phyloP scores from a whole-genome alignment of 225 moss, liverwort and hornwort species.

The Climacium dendroides region DNA sequence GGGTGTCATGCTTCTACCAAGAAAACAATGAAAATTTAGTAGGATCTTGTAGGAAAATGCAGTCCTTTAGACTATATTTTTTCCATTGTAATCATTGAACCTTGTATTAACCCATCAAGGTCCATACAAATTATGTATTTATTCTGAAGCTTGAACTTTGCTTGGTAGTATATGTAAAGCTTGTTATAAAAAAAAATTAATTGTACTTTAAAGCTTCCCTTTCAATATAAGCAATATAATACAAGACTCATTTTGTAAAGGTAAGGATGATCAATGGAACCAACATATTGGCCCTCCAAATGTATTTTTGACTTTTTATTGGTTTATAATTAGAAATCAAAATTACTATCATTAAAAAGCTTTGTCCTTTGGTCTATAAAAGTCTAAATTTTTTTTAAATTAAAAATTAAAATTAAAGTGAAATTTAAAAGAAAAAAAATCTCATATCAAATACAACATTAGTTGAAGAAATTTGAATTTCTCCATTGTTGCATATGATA shows the following conservation, averaged over 20 bases:
- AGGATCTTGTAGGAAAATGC: accelerated
- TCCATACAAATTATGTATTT: background rate
- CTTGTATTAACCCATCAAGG: accelerated
- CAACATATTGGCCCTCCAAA: accelerated
- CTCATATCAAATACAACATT: background rate
- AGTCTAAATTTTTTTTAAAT: no score
- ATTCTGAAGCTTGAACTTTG: background rate
- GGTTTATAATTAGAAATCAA: background rate
- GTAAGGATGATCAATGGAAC: background rate
- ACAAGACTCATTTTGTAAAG: background rate
- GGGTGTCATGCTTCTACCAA: accelerated
- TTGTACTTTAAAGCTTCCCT: background rate
- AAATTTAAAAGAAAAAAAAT: background rate
- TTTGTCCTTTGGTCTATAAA: accelerated
- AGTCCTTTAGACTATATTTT: background rate
- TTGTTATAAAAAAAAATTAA: background rate
- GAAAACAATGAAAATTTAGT: background rate
- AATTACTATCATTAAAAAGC: background rate
- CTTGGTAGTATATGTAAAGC: no score
- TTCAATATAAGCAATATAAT: background rate
- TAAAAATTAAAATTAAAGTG: background rate
- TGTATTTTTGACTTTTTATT: accelerated
- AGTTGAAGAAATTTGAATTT: background rate
- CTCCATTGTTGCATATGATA: accelerated
- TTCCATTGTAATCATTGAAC: accelerated